phyloP scores from a whole-genome alignment of 352 stramenopile species.

The Phytophthora quininea region DNA sequence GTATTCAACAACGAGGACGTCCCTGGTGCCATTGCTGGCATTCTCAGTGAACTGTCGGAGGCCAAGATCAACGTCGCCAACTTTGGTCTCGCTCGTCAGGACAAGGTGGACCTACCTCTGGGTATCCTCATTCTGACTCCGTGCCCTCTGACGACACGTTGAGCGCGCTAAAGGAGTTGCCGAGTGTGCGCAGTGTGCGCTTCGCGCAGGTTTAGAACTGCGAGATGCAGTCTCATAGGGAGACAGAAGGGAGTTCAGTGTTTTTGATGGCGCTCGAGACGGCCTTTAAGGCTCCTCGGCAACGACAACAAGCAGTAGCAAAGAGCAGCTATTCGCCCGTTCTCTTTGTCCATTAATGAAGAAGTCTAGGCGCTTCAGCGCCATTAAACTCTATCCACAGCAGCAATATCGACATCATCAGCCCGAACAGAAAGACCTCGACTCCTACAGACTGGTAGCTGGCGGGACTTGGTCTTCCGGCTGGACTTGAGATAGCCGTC shows the following conservation, averaged over 20 bases:
- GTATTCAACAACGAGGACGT: slow-evolving; percentile 88
- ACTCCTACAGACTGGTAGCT: slow-evolving; percentile 13
- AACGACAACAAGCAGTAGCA: slow-evolving; percentile 25
- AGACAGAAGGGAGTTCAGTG: neutral
- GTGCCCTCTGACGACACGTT: slow-evolving; percentile 63
- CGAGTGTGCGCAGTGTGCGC: slow-evolving; percentile 69
- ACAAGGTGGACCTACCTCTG: slow-evolving; percentile 59
- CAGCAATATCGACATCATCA: no score
- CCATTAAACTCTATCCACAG: slow-evolving; percentile 10
- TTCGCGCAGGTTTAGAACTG: slow-evolving; percentile 61
- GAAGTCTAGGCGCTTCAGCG: slow-evolving; percentile 10
- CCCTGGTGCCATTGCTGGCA: slow-evolving; percentile 75
- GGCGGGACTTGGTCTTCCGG: slow-evolving; percentile 10
- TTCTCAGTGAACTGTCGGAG: slow-evolving; percentile 69
- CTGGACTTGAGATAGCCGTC: slow-evolving; percentile 24
- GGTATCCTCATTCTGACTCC: slow-evolving; percentile 76
- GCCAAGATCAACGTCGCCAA: slow-evolving; percentile 88
- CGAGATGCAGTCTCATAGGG: neutral
- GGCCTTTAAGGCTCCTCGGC: slow-evolving; percentile 5
- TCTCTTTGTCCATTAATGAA: slow-evolving; percentile 23
- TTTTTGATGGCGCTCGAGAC: slow-evolving; percentile 13
- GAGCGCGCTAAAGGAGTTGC: slow-evolving; percentile 60
- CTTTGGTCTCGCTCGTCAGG: slow-evolving; percentile 80
- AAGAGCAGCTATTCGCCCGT: slow-evolving; percentile 15
- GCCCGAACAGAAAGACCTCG: neutral